Evolutionary conservation across 257 asterid genomes (phyloP).

Genomic region (Solanum medicagineum): DNA sequence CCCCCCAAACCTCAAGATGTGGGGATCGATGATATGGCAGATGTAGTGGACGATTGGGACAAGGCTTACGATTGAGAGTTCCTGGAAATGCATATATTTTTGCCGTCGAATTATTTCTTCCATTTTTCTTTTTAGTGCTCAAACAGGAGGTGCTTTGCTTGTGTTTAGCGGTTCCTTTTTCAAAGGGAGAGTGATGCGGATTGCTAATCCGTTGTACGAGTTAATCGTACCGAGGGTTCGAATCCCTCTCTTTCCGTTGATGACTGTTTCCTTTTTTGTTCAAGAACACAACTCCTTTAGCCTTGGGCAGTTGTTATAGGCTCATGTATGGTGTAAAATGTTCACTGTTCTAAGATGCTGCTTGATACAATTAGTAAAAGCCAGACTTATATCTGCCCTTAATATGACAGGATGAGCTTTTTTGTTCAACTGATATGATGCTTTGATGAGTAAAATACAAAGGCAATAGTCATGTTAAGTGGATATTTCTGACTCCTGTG

Average conservation of each 20-base stretch:
- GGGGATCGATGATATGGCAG: slow-evolving; percentile 17
- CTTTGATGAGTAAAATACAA: background rate
- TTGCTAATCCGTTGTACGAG: no score
- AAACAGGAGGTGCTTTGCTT: background rate
- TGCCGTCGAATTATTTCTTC: background rate
- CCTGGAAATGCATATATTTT: background rate
- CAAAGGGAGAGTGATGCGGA: background rate
- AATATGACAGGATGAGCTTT: background rate
- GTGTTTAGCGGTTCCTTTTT: background rate
- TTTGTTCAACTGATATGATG: background rate
- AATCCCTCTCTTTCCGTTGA: no score
- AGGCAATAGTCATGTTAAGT: background rate
- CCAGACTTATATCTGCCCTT: background rate
- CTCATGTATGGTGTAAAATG: background rate
- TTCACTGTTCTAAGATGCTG: background rate
- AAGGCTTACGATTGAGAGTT: slow-evolving; percentile 44
- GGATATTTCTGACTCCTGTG: background rate
- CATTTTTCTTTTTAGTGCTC: background rate
- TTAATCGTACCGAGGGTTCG: no score
- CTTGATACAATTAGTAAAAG: background rate
- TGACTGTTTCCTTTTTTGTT: background rate
- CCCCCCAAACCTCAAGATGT: slow-evolving; percentile 11
- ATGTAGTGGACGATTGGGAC: slow-evolving; percentile 94
- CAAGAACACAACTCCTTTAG: background rate
- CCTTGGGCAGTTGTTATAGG: background rate